phyloP scores from a whole-genome alignment of 305 asterid genomes.

The Fraxinus greggii region DNA sequence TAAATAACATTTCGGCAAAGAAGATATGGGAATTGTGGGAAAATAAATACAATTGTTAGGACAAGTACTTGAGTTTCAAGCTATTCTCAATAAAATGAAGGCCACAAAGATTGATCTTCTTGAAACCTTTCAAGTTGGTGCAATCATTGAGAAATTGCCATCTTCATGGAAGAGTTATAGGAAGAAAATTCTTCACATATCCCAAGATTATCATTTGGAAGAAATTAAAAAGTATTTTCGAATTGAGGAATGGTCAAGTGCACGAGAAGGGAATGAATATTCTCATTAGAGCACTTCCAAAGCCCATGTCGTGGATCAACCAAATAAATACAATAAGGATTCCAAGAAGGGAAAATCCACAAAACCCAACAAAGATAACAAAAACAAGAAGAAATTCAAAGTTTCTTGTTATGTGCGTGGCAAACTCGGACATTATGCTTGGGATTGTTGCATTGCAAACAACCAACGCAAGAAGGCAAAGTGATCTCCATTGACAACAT shows the following conservation, averaged over 20 bases:
- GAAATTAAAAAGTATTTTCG: too few relatives aligned
- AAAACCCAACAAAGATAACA: neutral
- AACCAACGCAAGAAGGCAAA: neutral
- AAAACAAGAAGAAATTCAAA: neutral
- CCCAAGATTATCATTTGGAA: neutral
- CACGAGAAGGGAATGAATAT: neutral
- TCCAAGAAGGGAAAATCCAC: neutral
- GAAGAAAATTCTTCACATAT: too few relatives aligned
- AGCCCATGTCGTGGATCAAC: neutral
- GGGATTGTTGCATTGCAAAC: neutral
- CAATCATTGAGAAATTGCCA: neutral
- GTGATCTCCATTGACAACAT: neutral
- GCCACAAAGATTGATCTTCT: neutral
- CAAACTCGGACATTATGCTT: neutral
- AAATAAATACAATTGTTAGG: neutral
- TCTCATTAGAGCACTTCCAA: neutral
- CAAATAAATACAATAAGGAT: neutral
- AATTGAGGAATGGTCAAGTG: neutral
- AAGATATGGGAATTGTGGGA: too few relatives aligned
- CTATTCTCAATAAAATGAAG: neutral
- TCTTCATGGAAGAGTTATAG: neutral
- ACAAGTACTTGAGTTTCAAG: neutral
- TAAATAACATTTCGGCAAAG: too few relatives aligned
- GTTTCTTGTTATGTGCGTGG: neutral
- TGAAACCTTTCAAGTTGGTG: neutral